Base-by-base conservation (phyloP, 1,284 basidiomycete species). In the Rhodotorula sp. region DNA sequence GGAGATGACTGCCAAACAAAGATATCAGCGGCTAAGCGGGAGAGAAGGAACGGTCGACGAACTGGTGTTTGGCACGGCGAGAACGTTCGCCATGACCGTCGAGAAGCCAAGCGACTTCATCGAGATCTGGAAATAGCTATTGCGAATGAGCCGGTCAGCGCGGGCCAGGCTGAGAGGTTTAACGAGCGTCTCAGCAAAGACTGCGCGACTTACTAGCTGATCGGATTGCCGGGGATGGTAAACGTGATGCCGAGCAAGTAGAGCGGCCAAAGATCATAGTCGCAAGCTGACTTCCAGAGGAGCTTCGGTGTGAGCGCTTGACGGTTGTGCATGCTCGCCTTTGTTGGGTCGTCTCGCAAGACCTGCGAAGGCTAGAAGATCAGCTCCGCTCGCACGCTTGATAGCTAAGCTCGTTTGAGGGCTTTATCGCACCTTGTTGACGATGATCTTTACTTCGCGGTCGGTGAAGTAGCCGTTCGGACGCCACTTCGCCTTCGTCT, bases 271-370 rank as follows among this genome's bases (percentile, higher is more conserved):
- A 82, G 74, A 59, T 83, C 81, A 59, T 77, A 81, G 67, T 82
- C 81, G 11, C 65, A 70, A 2, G 82, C 37, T 0, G 78, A 75
- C 24, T 66, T 62, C 73, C 73, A 77, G 22, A 81, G 62, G 24
- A 62, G 40, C 6, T 24, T 20, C 6, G 37, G 50, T 18, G 47
- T 57, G 15, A 67, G 40, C 6, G 80, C 82, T 65, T 83, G 75
- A n/a, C 82, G 79, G 67, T 83, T 83, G 78, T 83, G 80, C 82
- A 83, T 78, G 28, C 68, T 55, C 6, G 74, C 72, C 73, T 83
- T 83, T 44, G 78, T 77, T 1, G 80, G 82, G 61, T 83, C 82
- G 28, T 48, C 18, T 18, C 47, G 47, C 16, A 15, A 34, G 37
- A 20, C 31, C 13, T 37, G 22, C 20, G 28, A 6, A 24, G 46